Evolutionary conservation across 2,329 filamentous ascomycete genomes (phyloP).

Genomic region (Didymella exigua): DNA sequence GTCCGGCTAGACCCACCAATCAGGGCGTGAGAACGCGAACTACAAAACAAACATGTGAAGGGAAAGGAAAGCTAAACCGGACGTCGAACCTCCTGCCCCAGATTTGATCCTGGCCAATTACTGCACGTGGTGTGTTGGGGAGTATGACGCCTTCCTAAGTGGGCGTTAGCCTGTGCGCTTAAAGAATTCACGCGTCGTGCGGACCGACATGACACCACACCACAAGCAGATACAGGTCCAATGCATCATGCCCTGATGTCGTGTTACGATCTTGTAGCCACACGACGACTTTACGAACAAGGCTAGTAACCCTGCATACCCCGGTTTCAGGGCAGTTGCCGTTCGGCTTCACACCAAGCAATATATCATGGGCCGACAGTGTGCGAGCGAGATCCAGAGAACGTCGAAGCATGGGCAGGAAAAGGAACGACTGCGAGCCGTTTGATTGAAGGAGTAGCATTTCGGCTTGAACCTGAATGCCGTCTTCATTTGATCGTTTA

Average conservation of each 20-base stretch:
- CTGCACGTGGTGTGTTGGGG: slow-evolving; percentile 19
- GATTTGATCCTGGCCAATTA: slow-evolving; percentile 24
- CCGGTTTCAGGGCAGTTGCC: not conserved
- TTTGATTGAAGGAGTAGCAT: not conserved
- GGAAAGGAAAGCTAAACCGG: slow-evolving; percentile 13
- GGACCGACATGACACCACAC: slow-evolving; percentile 16
- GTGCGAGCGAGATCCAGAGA: slow-evolving; percentile 3
- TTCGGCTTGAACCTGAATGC: not conserved
- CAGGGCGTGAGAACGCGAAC: not conserved
- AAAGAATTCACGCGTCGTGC: not conserved
- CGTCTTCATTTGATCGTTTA: not conserved
- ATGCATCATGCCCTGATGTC: not conserved
- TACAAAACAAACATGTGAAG: slow-evolving; percentile 22
- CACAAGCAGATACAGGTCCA: slow-evolving; percentile 4
- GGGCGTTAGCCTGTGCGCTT: slow-evolving; percentile 20
- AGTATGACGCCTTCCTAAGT: slow-evolving; percentile 23
- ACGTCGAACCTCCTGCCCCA: slow-evolving; percentile 16
- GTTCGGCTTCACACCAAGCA: not conserved
- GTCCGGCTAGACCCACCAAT: slow-evolving; percentile 17
- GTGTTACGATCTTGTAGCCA: not conserved
- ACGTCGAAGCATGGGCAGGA: not conserved
- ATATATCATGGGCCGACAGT: slow-evolving; percentile 14
- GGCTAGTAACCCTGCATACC: slow-evolving; percentile 2
- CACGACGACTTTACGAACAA: not conserved
- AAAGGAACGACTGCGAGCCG: slow-evolving; percentile 7